Evolutionary conservation across 306 rosid genomes (phyloP), one percentile per base, ranked within the genome.

Genomic region (Medicago arabica): DNA sequence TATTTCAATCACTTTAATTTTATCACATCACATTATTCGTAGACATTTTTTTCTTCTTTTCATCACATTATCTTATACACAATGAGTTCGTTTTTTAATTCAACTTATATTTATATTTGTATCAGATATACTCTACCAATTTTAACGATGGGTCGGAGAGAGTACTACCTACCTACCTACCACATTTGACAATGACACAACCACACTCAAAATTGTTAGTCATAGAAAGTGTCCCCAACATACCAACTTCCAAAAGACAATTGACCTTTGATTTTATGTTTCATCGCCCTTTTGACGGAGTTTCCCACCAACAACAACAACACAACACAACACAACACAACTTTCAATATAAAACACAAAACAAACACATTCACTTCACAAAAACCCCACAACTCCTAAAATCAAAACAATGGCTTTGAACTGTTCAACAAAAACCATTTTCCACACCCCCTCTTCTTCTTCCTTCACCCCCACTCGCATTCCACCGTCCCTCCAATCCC

Each of bases 211-310:
- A 34, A 34, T 34, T 34, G 38, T 34, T 40, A 40, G 49, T 43
- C 57, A 28, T 28, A 28, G 31, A 50, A 15, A 50, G 9, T 16
- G 57, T 51, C 57, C 1, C 28, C 59, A 54, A 54, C 25, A 54
- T 9, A 54, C 14, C 14, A 54, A 54, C 28, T 7, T 2, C 60
- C 28, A 18, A 17, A 53, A 41, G 39, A 60, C 80, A 57, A 47
- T 75, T 80, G 40, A 68, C 44, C 69, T 8, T 67, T 8, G 15
- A 15, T 2, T 2, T 72, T 66, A 43, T 62, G 57, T 84, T 88
- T 91, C 78, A 82, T 88, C 97, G 97, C 87, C 87, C 86, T 82
- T 51, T 72, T 8, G 85, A 80, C 96, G 96, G 96, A 89, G 66
- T 85, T 88, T 81, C 85, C 98, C 87, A 91, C 83, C 64, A 23